Conservation (phyloP, 176 grass and related monocot species). For the Rhynchospora pubera region DNA sequence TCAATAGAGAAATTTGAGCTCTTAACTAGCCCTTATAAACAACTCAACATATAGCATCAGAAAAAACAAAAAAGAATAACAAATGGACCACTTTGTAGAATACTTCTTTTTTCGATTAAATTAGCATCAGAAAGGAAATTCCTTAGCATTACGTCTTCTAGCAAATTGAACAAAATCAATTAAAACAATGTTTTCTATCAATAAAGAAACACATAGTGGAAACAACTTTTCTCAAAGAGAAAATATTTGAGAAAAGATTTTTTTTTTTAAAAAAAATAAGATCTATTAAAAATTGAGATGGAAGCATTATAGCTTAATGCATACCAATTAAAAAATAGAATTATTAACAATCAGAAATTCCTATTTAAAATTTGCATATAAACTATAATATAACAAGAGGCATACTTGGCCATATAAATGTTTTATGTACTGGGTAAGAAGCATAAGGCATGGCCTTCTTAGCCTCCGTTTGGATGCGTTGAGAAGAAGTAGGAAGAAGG, state of each 20-base stretch:
- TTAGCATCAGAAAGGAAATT: background rate
- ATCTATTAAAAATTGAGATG: background rate
- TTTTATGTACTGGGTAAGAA: background rate
- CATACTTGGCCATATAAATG: background rate
- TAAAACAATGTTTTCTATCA: background rate
- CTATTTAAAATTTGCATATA: background rate
- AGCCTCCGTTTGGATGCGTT: too few relatives aligned
- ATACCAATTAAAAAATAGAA: background rate
- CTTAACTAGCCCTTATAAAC: background rate
- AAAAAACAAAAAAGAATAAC: background rate
- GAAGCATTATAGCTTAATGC: background rate
- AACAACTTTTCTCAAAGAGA: background rate
- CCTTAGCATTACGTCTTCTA: background rate
- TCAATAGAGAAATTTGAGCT: background rate
- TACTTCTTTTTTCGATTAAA: background rate
- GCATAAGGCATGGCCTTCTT: background rate
- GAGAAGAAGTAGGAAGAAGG: too few relatives aligned
- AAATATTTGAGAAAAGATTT: background rate
- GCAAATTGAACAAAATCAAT: conserved; percentile 1
- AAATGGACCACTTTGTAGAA: background rate
- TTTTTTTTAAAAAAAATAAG: background rate
- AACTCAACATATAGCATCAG: background rate
- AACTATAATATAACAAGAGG: background rate
- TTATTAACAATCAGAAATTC: background rate
- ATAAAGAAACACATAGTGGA: background rate